Evolutionary conservation across 2,329 filamentous ascomycete genomes (phyloP).

Genomic region (Cladophialophora immunda): DNA sequence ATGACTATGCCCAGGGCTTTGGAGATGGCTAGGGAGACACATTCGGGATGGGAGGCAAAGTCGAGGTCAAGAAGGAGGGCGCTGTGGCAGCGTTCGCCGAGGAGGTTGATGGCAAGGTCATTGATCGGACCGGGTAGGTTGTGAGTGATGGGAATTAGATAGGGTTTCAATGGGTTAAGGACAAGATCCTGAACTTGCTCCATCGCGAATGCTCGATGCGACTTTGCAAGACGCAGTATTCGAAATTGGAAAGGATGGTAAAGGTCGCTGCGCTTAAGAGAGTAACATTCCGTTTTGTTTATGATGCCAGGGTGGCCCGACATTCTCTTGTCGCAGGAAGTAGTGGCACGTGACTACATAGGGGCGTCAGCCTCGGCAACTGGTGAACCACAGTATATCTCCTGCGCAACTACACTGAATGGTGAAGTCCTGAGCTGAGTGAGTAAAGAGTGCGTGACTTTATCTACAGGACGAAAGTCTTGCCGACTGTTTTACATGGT

Average conservation of each 20-base stretch:
- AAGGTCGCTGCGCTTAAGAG: neutral
- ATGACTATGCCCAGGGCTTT: conserved; percentile 95
- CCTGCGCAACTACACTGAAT: no score
- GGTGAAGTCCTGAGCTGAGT: neutral
- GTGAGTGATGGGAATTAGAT: conserved; percentile 73
- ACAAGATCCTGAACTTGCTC: conserved; percentile 52
- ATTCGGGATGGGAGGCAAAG: conserved; percentile 73
- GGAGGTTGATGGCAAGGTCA: conserved; percentile 78
- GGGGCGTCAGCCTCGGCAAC: conserved; percentile 25
- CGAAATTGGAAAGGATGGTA: neutral
- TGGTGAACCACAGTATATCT: no score
- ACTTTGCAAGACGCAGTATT: neutral
- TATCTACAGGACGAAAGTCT: neutral
- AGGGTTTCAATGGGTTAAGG: conserved; percentile 54
- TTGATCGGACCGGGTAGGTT: conserved; percentile 77
- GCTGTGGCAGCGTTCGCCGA: conserved; percentile 86
- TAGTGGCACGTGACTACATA: conserved; percentile 16
- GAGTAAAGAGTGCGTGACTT: neutral
- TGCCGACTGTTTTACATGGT: neutral
- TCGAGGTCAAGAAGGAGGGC: conserved; percentile 86
- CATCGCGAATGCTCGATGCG: conserved; percentile 43
- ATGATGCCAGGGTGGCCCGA: conserved; percentile 27
- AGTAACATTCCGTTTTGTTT: neutral
- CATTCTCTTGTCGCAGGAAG: neutral
- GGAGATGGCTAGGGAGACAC: conserved; percentile 87